Base-by-base conservation (phyloP, 2,329 filamentous ascomycete species). In the Monilinia vaccinii-corymbosi region DNA sequence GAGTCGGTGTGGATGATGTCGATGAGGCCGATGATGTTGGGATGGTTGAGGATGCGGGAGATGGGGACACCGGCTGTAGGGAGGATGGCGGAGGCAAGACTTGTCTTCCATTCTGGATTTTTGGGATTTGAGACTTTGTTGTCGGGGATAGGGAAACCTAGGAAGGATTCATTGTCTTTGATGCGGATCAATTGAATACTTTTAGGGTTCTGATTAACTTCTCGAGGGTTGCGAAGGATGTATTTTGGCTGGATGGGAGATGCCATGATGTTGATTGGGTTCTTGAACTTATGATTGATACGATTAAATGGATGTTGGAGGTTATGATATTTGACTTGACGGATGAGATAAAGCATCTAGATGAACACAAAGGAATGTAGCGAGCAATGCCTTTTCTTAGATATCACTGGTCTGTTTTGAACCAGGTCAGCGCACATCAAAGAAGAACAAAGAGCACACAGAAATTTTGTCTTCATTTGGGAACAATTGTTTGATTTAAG, bases 1-100 rank as follows among this genome's bases (percentile, higher is more conserved):
- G 49, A 48, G 4, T 62, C 63, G 40, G 60, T 62, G 4, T 64
- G 62, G 18, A 68, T 62, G n/a, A 71, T 64, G 36, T 70, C 69
- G 61, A 71, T 63, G 13, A 71, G 63, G 4, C 64, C 67, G 51
- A 71, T 65, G 36, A 71, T 62, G 47, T 70, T 70, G 9, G 67
- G 67, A 31, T 71, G 70, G 58, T 71, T 70, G 31, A 71, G 63
- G 40, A 71, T 66, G 5, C 62, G 64, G 25, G 67, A 69, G 5
- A 71, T 25, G 4, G 67, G 50, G 0, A 65, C 34, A 2, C 60
- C 59, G 11, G 67, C 65, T 14, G 57, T 60, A 7, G 68, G 68
- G 11, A 71, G 53, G 34, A 70, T 61, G 23, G 53, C 60, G 10
- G 62, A 55, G 21, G 65, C 64, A 11, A 67, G 63, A 47, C 51